Percentiles rank a stretch among this genome's conserved stretches.
phyloP scores from a whole-genome alignment of 169 alveolate genomes.

The Theileria sp. region DNA sequence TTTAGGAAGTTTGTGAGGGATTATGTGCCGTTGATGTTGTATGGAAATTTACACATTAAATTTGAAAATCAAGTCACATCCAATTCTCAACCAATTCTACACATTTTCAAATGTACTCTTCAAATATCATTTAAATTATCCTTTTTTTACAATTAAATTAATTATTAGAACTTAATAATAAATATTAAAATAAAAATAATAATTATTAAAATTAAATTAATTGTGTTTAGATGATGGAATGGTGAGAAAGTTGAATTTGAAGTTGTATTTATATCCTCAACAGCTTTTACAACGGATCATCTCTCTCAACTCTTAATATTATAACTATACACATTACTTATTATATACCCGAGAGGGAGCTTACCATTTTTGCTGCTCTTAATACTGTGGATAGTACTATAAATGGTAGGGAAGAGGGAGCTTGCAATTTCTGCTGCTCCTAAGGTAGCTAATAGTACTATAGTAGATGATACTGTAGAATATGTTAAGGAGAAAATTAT shows the following conservation, averaged over 20 bases:
- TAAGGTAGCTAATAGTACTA: too few relatives aligned
- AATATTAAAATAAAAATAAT: not conserved
- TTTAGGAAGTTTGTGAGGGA: slow-evolving; percentile 34
- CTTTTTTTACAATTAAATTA: not conserved
- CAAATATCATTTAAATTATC: too few relatives aligned
- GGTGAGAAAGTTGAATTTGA: slow-evolving; percentile 20
- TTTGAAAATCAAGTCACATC: not conserved
- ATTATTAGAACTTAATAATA: not conserved
- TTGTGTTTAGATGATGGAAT: slow-evolving; percentile 17
- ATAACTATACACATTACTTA: not conserved
- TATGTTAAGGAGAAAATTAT: too few relatives aligned
- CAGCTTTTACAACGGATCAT: slow-evolving; percentile 47
- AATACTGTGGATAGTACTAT: too few relatives aligned
- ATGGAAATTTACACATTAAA: slow-evolving; percentile 44
- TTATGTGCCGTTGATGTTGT: slow-evolving; percentile 43
- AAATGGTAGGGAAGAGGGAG: too few relatives aligned
- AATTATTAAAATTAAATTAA: too few relatives aligned
- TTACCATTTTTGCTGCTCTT: too few relatives aligned
- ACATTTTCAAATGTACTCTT: too few relatives aligned
- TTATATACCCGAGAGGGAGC: not conserved
- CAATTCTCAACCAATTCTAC: not conserved
- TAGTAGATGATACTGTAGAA: too few relatives aligned
- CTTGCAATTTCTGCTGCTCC: too few relatives aligned
- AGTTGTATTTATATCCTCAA: slow-evolving; percentile 45
- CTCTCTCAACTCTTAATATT: not conserved